A percentile compares a stretch with the other conserved stretches of the same genome.
phyloP scores from a whole-genome alignment of 1,139 yeast species.

The Pichia sp. region DNA sequence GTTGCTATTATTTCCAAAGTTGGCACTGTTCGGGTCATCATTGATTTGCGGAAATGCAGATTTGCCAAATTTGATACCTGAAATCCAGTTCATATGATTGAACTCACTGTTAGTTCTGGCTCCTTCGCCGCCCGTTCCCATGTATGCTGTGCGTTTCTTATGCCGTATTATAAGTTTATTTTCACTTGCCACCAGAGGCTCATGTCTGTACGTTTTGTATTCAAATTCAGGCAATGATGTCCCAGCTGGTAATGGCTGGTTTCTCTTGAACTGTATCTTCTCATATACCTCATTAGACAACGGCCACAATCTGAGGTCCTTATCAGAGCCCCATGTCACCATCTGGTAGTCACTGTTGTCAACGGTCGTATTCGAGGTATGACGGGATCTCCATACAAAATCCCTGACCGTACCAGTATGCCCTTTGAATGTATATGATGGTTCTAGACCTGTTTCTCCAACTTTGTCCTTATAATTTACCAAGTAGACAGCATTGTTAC shows the following conservation, averaged over 20 bases:
- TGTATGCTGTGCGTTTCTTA: neutral
- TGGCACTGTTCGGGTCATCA: conserved; percentile 23
- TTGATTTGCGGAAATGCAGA: conserved; percentile 22
- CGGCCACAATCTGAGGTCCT: conserved; percentile 81
- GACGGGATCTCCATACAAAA: conserved; percentile 74
- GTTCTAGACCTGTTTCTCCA: conserved; percentile 39
- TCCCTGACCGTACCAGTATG: conserved; percentile 83
- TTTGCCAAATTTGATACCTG: conserved; percentile 79
- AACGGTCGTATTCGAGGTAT: conserved; percentile 33
- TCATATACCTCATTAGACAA: conserved; percentile 52
- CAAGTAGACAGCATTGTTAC: conserved; percentile 65
- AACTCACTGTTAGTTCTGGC: conserved; percentile 18
- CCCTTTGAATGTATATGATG: conserved; percentile 64
- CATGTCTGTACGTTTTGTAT: conserved; percentile 44
- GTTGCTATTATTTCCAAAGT: conserved; percentile 28
- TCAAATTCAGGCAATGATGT: conserved; percentile 36
- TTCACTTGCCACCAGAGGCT: conserved; percentile 30
- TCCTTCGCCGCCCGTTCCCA: conserved; percentile 3
- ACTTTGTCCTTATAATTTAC: conserved; percentile 42
- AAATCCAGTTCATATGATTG: conserved; percentile 84
- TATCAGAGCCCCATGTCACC: conserved; percentile 92
- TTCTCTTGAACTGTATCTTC: conserved; percentile 45
- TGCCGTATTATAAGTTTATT: conserved; percentile 21
- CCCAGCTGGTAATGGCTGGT: conserved; percentile 25
- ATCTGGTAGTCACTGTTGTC: conserved; percentile 80